A percentile compares a stretch with the other conserved stretches of the same genome.
phyloP scores from a whole-genome alignment of 495 filamentous ascomycete genomes.

The Lentithecium fluviatile region DNA sequence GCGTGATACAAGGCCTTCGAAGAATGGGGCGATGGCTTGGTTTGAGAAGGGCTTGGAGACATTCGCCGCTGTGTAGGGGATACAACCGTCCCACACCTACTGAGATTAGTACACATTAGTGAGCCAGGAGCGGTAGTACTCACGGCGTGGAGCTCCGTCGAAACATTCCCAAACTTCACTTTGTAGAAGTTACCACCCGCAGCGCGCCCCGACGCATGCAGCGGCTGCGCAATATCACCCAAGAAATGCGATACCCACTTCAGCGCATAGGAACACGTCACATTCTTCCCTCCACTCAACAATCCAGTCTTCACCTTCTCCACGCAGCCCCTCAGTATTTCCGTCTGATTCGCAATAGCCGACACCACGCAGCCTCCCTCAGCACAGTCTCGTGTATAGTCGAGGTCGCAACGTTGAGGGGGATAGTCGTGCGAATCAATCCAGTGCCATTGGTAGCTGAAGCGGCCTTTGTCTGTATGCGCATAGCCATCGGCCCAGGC shows the following conservation, averaged over 20 bases:
- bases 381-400: constrained; percentile 35
- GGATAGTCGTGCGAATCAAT: constrained; percentile 30
- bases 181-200: constrained; percentile 37
- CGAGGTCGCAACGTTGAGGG: constrained; percentile 30
- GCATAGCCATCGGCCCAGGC: constrained; percentile 40
- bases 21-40: constrained; percentile 35
- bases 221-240: constrained; percentile 39
- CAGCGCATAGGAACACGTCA: constrained; percentile 38
- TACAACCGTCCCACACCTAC: constrained; percentile 40
- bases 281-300: constrained; percentile 28
- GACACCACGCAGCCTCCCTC: constrained; percentile 39
- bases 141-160: constrained; percentile 29
- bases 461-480: constrained; percentile 29
- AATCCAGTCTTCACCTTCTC: constrained; percentile 26
- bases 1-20: constrained; percentile 28
- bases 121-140: constrained; percentile 8
- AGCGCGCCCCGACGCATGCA: constrained; percentile 38
- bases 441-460: constrained; percentile 34
- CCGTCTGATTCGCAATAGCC: constrained; percentile 35
- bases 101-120: constrained; percentile 10
- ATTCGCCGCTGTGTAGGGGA: constrained; percentile 37
- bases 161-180: constrained; percentile 32
- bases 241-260: constrained; percentile 31
- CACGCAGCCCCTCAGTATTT: constrained; percentile 38
- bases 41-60: constrained; percentile 35